These are phyloP conservation scores for Talaromyces sp. DNA, from an alignment of 2,329 filamentous ascomycete species.

Conservation along the genomic window DNA sequence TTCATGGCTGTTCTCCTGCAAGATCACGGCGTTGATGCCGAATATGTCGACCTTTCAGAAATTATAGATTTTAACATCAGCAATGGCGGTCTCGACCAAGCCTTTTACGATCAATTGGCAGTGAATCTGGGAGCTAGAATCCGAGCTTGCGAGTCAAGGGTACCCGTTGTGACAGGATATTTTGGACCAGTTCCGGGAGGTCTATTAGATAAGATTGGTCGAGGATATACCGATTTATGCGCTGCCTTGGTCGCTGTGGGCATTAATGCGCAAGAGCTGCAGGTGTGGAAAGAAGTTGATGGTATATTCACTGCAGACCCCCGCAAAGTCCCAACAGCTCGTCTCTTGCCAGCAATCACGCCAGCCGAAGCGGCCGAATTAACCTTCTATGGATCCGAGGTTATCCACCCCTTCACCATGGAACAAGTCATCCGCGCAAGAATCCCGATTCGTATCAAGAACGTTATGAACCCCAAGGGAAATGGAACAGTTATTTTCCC, in stretches of 20 bases:
- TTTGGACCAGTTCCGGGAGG: slow-evolving; percentile 92
- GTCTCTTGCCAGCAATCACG: slow-evolving; percentile 81
- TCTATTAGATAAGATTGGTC: slow-evolving; percentile 84
- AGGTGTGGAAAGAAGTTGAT: slow-evolving; percentile 99
- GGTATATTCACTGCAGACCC: slow-evolving; percentile 88
- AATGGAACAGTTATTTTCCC: slow-evolving; percentile 68
- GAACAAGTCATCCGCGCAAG: slow-evolving; percentile 72
- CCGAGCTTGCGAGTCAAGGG: slow-evolving; percentile 60
- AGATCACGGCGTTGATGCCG: slow-evolving; percentile 75
- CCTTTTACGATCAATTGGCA: slow-evolving; percentile 67
- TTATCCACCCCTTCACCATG: slow-evolving; percentile 99
- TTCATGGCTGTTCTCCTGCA: slow-evolving; percentile 83
- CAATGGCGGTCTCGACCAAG: slow-evolving; percentile 57
- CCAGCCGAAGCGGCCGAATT: slow-evolving; percentile 93
- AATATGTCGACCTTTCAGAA: slow-evolving; percentile 87
- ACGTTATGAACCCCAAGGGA: slow-evolving; percentile 64
- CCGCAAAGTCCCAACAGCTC: slow-evolving; percentile 86
- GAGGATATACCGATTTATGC: slow-evolving; percentile 95
- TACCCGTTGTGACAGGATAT: slow-evolving; percentile 85
- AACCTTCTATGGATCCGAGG: slow-evolving; percentile 91
- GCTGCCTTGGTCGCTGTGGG: slow-evolving; percentile 89
- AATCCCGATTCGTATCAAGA: slow-evolving; percentile 67
- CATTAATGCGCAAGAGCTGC: slow-evolving; percentile 79
- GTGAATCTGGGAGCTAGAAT: slow-evolving; percentile 62
- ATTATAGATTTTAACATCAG: slow-evolving; percentile 63